Percentiles rank a stretch among this genome's conserved stretches.
phyloP scores from a whole-genome alignment of 148 eudicot species.

The Suaeda aralocaspica region DNA sequence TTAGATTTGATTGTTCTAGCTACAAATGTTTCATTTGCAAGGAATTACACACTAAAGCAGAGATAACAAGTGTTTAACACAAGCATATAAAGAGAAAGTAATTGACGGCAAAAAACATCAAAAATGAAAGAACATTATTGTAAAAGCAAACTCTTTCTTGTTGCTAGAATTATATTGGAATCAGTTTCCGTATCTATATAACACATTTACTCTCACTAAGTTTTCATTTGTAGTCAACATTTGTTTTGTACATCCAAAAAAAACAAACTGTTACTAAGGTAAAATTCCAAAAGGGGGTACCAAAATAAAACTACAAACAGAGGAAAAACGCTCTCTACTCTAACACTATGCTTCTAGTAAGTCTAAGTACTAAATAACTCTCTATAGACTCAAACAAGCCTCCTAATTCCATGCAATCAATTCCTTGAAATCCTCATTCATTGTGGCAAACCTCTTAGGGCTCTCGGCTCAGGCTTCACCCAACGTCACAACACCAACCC shows the following conservation, averaged over 20 bases:
- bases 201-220: background rate
- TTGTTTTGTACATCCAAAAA: conserved; percentile 24
- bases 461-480: conserved; percentile 21
- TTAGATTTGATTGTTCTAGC: too few species aligned
- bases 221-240: conserved; percentile 1
- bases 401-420: conserved; percentile 26
- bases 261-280: conserved; percentile 13
- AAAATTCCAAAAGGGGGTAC: background rate
- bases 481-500: too few species aligned
- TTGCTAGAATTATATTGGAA: background rate
- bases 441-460: background rate
- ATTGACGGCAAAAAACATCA: too few species aligned
- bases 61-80: too few species aligned
- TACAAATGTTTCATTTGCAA: too few species aligned
- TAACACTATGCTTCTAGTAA: background rate
- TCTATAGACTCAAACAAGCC: conserved; percentile 20
- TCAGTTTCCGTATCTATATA: background rate
- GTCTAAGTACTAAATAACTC: background rate
- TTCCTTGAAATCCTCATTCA: background rate
- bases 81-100: too few species aligned
- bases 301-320: background rate
- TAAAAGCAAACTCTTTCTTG: background rate
- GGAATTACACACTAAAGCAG: too few species aligned
- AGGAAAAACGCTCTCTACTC: too few species aligned
- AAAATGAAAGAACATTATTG: background rate